A percentile compares a stretch with the other conserved stretches of the same genome.
Conservation (phyloP, 2,329 filamentous ascomycete species). For the Paecilomyces niveus region DNA sequence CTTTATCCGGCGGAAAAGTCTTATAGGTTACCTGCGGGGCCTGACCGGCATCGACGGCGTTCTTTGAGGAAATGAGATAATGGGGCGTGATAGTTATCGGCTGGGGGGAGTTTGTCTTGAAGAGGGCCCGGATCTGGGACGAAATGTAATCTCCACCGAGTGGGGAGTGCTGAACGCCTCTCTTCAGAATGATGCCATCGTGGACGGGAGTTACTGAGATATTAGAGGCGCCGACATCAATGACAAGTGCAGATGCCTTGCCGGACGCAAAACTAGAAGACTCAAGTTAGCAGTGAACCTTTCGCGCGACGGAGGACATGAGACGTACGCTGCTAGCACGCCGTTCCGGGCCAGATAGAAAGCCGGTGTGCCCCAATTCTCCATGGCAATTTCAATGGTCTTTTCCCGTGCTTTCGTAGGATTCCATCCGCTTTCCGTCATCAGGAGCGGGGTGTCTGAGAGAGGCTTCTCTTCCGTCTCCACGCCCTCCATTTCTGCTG, state of each 20-base stretch:
- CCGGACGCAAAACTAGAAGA: conserved; percentile 67
- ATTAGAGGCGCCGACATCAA: conserved; percentile 84
- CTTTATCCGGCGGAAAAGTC: conserved; percentile 55
- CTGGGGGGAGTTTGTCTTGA: conserved; percentile 58
- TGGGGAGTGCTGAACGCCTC: conserved; percentile 77
- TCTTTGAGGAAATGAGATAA: conserved; percentile 82
- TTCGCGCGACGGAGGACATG: neutral
- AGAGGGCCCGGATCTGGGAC: conserved; percentile 75
- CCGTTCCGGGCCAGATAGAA: conserved; percentile 89
- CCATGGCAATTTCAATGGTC: conserved; percentile 93
- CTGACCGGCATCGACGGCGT: conserved; percentile 76
- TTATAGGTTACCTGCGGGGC: conserved; percentile 70
- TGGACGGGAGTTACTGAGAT: conserved; percentile 86
- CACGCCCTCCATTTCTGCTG: conserved; percentile 55
- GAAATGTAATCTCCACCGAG: conserved; percentile 87
- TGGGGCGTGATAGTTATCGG: conserved; percentile 74
- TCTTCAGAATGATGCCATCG: conserved; percentile 89
- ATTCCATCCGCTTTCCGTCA: conserved; percentile 96
- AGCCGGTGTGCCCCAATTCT: conserved; percentile 89
- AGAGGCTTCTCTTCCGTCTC: conserved; percentile 66
- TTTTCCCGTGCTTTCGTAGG: conserved; percentile 80
- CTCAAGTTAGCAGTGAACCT: conserved; percentile 1
- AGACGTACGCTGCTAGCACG: conserved; percentile 66
- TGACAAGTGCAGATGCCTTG: conserved; percentile 84
- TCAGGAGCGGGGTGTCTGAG: conserved; percentile 79